Base-by-base conservation (phyloP, 1,139 yeast species). In the Lodderomyces parapsilosis region DNA sequence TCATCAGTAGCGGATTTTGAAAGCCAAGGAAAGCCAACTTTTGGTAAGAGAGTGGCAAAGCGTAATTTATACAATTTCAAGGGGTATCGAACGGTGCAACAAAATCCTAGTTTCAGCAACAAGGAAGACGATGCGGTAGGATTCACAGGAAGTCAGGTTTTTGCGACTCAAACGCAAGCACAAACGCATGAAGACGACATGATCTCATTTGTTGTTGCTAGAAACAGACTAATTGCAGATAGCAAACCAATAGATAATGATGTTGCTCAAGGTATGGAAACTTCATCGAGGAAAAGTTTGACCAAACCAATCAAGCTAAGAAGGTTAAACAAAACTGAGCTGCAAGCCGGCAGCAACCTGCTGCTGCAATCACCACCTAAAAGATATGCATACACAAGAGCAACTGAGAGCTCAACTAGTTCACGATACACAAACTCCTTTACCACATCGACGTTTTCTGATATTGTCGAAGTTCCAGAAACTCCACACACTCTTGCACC, bases 181-280 rank as follows among this genome's bases (percentile, higher is more conserved):
- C 25, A 13, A 10, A 7, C 28, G 11, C 27, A 34, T 34, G 27
- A 34, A 14, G 37, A 34, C n/a, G 37, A 34, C 18, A 23, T 34
- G 15, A 15, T 34, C 2, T 34, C 37, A 11, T 34, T 34, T 23
- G 28, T 34, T 13, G 27, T 34, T 34, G 37, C 37, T n/a, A 34
- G 19, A n/a, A 34, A 34, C 18, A 11, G 27, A 13, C 10, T 34
- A 34, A 11, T 34, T 2, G 37, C 28, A 4, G 28, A 23, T 4
- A 20, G 17, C 13, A 15, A 20, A 5, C n/a, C n/a, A n/a, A 34
- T 22, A 4, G 19, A 13, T 11, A 6, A 14, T 9, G 19, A n/a
- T n/a, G n/a, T n/a, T n/a, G n/a, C n/a, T n/a, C n/a, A n/a, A n/a
- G n/a, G 13, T 14, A 7, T 34, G 28, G 37, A 34, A 23, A 2